A percentile compares a stretch with the other conserved stretches of the same genome.
These are phyloP conservation scores for Corrigiola litoralis DNA, from an alignment of 179 eudicot species.

Conservation along the genomic window DNA sequence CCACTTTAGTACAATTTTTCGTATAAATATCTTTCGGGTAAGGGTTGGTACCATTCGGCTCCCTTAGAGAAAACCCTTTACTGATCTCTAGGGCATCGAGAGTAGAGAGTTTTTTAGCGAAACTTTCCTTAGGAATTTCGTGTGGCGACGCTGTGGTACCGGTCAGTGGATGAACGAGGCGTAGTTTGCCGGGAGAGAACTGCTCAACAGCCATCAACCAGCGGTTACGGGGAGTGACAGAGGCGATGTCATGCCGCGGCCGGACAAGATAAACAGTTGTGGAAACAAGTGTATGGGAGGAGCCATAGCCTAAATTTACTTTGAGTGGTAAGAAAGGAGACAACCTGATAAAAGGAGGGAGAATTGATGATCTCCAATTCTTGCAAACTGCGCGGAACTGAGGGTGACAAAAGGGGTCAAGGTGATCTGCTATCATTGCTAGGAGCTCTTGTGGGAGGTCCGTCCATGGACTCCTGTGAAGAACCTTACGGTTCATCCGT, in stretches of 20 bases:
- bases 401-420: neutral
- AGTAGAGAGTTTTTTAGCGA: neutral
- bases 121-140: neutral
- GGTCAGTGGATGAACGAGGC: neutral
- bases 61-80: neutral
- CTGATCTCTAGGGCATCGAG: neutral
- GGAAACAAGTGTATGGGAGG: neutral
- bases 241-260: too few species aligned
- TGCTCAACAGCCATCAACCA: neutral
- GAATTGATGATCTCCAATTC: neutral
- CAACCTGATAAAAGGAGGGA: neutral
- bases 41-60: neutral
- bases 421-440: neutral
- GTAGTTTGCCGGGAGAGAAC: neutral
- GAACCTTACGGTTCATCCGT: too few species aligned
- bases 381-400: neutral
- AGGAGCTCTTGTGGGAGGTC: neutral
- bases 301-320: neutral
- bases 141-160: too few species aligned
- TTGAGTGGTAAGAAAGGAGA: neutral
- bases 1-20: too few species aligned
- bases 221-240: too few species aligned
- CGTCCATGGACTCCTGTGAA: too few species aligned
- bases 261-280: neutral
- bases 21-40: neutral